These are phyloP conservation scores for Blastocystis sp. DNA, from an alignment of 352 stramenopile genomes.

Conservation along the genomic window DNA sequence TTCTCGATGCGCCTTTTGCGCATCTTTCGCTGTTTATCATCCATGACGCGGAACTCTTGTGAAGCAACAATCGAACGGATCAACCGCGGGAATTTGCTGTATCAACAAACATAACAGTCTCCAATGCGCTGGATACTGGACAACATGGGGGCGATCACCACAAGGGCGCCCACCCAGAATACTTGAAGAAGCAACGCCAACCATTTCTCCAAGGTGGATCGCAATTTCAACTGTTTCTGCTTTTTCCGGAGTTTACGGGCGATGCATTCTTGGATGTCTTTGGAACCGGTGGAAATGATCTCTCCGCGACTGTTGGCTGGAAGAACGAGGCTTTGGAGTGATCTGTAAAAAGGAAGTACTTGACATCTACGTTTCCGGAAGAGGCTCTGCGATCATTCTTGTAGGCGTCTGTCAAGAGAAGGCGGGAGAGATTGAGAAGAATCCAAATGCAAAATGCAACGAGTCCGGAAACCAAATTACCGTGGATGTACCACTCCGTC, in stretches of 20 bases:
- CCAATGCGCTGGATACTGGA: neutral
- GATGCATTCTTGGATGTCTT: neutral
- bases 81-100: neutral
- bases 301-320: neutral
- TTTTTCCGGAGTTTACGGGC: neutral
- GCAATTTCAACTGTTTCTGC: neutral
- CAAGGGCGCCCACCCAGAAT: neutral
- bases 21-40: slow-evolving; percentile 35
- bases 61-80: neutral
- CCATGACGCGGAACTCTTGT: neutral
- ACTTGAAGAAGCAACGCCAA: neutral
- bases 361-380: neutral
- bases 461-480: neutral
- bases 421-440: slow-evolving; percentile 11
- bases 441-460: neutral
- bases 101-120: neutral
- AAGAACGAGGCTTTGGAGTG: neutral
- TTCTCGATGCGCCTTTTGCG: neutral
- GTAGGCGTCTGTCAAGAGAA: neutral
- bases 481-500: neutral
- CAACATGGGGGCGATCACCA: neutral
- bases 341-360: neutral
- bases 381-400: neutral
- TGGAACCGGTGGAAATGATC: neutral
- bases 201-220: neutral